phyloP scores from a whole-genome alignment of 148 eudicot species.

The Rhododendron kiyosumense region DNA sequence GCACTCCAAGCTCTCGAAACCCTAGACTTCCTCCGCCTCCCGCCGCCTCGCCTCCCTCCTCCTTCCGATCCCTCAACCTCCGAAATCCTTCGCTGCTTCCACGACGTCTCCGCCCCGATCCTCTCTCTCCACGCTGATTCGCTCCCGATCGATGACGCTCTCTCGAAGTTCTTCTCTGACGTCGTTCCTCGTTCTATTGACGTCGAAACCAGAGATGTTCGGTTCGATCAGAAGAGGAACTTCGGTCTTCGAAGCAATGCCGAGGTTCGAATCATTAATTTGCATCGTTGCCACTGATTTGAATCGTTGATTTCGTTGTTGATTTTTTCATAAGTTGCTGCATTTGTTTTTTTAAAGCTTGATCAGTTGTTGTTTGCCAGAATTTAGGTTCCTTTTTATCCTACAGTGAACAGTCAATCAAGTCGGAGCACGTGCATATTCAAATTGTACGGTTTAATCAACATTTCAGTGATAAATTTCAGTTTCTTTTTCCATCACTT shows the following conservation, averaged over 20 bases:
- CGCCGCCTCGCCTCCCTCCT: conserved; percentile 36
- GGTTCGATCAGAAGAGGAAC: neutral
- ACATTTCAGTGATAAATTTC: neutral
- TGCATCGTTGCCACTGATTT: neutral
- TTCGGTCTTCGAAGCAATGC: neutral
- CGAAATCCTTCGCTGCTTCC: conserved; percentile 23
- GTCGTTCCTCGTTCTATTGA: conserved; percentile 51
- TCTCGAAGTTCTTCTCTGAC: conserved; percentile 55
- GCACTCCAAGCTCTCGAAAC: conserved; percentile 23
- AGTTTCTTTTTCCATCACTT: too few species aligned
- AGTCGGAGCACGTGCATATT: neutral
- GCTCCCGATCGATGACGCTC: conserved; percentile 46
- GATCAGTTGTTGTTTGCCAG: neutral
- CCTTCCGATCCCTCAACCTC: conserved; percentile 16
- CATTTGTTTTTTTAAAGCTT: neutral
- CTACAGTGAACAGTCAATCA: neutral
- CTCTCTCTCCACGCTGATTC: conserved; percentile 25
- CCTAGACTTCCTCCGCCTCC: conserved; percentile 57
- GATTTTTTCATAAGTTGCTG: neutral
- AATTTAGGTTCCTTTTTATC: neutral
- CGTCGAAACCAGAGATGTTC: conserved; percentile 11
- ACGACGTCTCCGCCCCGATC: conserved; percentile 22
- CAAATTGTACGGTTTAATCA: neutral
- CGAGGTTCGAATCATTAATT: neutral
- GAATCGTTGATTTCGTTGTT: neutral